Conservation (phyloP, 2,329 filamentous ascomycete genomes). For the Didymella sp. region DNA sequence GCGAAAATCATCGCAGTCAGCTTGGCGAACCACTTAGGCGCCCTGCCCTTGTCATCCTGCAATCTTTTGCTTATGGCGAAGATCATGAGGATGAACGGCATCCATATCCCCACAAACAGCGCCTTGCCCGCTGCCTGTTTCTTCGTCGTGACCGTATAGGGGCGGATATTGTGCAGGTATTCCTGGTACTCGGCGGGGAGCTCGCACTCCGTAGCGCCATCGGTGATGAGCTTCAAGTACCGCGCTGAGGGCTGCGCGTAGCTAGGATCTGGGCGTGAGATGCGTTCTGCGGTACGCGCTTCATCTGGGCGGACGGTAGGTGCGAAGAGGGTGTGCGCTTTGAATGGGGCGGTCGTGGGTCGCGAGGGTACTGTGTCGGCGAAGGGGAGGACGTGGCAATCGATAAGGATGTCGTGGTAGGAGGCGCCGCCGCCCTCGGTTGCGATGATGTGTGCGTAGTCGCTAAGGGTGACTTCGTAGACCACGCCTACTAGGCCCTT, state of each 20-base stretch:
- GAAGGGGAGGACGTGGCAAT: conserved; percentile 73
- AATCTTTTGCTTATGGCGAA: conserved; percentile 60
- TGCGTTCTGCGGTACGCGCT: conserved; percentile 46
- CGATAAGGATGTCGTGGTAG: conserved; percentile 84
- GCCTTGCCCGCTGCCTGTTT: conserved; percentile 71
- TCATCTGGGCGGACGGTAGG: conserved; percentile 52
- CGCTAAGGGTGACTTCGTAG: conserved; percentile 85
- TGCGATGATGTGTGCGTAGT: conserved; percentile 85
- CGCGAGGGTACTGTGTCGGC: conserved; percentile 67
- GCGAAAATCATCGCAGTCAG: conserved; percentile 62
- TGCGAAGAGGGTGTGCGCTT: conserved; percentile 84
- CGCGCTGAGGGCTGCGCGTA: conserved; percentile 85
- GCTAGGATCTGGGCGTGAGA: conserved; percentile 68
- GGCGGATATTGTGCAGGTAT: conserved; percentile 72
- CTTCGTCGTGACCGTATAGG: conserved; percentile 72
- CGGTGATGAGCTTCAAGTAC: conserved; percentile 80
- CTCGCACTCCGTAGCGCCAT: conserved; percentile 80
- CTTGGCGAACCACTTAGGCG: conserved; percentile 70
- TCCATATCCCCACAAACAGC: conserved; percentile 67
- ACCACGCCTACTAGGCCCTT: conserved; percentile 91
- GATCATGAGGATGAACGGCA: conserved; percentile 64
- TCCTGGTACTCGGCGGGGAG: conserved; percentile 78
- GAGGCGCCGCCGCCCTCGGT: conserved; percentile 86
- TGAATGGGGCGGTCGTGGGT: conserved; percentile 70
- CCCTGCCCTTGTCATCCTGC: conserved; percentile 69